A percentile compares a stretch with the other conserved stretches of the same genome.
Evolutionary conservation across 805 yeast species (phyloP).

Genomic region (Peterozyma xylosa): DNA sequence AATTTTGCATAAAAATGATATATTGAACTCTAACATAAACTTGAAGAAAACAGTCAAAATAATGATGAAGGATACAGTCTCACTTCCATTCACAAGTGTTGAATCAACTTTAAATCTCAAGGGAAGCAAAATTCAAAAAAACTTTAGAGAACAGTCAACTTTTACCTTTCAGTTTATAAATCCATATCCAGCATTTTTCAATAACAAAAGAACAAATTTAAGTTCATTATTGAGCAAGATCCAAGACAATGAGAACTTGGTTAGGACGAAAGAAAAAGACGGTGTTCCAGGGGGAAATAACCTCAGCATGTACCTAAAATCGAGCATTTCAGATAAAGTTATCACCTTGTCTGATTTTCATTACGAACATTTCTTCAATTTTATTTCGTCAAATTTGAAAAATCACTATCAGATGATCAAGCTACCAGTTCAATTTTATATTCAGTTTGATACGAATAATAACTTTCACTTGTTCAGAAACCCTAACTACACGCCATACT

Average conservation of each 20-base stretch:
- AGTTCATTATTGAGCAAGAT: slow-evolving; percentile 4
- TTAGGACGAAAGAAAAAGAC: neutral
- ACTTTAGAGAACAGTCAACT: neutral
- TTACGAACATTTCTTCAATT: neutral
- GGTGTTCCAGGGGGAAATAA: slow-evolving; percentile 2
- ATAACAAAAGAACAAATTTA: neutral
- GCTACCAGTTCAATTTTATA: slow-evolving; percentile 2
- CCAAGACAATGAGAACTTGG: slow-evolving; percentile 1
- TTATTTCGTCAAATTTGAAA: neutral
- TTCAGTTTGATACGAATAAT: neutral
- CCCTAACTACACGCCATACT: neutral
- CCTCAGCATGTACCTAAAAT: neutral
- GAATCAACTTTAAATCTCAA: neutral
- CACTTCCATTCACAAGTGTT: neutral
- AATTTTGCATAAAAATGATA: slow-evolving; percentile 5
- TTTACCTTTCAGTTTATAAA: neutral
- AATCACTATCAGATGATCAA: neutral
- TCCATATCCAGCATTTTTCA: neutral
- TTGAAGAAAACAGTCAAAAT: slow-evolving; percentile 3
- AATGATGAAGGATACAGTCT: slow-evolving; percentile 1
- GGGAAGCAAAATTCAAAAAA: no score
- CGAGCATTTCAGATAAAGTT: neutral
- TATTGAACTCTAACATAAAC: slow-evolving; percentile 1
- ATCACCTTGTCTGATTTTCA: neutral
- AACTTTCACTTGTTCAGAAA: neutral